phyloP scores from a whole-genome alignment of 2,329 filamentous ascomycete genomes.

The Fusarium tjaetaba region DNA sequence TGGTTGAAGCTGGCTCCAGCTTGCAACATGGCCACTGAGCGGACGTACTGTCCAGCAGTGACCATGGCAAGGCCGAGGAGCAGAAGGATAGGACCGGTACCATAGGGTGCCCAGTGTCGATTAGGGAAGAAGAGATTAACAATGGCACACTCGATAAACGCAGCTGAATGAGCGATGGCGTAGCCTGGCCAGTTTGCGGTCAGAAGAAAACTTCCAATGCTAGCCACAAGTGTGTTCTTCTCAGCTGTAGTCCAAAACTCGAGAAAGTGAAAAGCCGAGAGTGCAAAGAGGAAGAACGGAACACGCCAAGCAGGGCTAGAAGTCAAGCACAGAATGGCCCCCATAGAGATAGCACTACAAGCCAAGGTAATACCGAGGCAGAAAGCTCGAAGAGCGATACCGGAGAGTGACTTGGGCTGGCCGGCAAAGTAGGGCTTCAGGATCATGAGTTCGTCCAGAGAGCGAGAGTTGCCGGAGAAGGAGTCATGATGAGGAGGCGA shows the following conservation, averaged over 20 bases:
- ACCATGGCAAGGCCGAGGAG: slow-evolving; percentile 72
- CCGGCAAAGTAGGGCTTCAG: slow-evolving; percentile 54
- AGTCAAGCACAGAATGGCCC: slow-evolving; percentile 49
- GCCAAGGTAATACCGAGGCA: slow-evolving; percentile 60
- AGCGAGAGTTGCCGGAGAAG: slow-evolving; percentile 22
- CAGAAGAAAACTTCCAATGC: slow-evolving; percentile 81
- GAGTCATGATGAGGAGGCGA: slow-evolving; percentile 25
- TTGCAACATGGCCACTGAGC: slow-evolving; percentile 87
- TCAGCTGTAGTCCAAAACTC: slow-evolving; percentile 92
- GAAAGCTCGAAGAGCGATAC: slow-evolving; percentile 68
- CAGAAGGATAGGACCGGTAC: slow-evolving; percentile 54
- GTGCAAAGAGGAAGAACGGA: slow-evolving; percentile 73
- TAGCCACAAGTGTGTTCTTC: slow-evolving; percentile 81
- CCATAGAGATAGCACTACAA: slow-evolving; percentile 46
- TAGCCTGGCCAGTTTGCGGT: slow-evolving; percentile 87
- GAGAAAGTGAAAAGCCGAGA: slow-evolving; percentile 91
- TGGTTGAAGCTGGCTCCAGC: slow-evolving; percentile 95
- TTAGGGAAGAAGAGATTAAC: slow-evolving; percentile 65
- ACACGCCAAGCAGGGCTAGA: slow-evolving; percentile 66
- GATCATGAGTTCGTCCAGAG: slow-evolving; percentile 43
- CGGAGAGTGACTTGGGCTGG: slow-evolving; percentile 66
- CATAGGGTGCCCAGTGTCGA: slow-evolving; percentile 58
- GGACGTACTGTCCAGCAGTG: slow-evolving; percentile 75
- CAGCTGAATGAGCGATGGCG: slow-evolving; percentile 81
- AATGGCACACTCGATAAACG: slow-evolving; percentile 76